Evolutionary conservation across 352 stramenopile genomes (phyloP).

Genomic region (Globisporangium recalcitrans): DNA sequence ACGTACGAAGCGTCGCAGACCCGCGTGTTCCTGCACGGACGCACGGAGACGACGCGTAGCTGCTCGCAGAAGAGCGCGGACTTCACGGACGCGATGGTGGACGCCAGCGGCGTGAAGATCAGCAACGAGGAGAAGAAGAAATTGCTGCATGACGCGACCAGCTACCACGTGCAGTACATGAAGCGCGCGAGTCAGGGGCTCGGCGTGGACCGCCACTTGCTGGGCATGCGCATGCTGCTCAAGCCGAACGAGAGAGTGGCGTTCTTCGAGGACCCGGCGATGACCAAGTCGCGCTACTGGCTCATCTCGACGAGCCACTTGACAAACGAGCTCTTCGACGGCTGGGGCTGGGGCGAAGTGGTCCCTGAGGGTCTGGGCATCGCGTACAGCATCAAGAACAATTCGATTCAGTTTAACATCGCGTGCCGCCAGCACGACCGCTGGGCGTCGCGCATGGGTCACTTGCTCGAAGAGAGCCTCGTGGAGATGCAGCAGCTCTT

Average conservation of each 20-base stretch:
- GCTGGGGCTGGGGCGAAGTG: slow-evolving; percentile 81
- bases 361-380: slow-evolving; percentile 75
- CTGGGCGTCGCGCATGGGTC: slow-evolving; percentile 56
- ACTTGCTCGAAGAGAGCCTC: slow-evolving; percentile 71
- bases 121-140: slow-evolving; percentile 35
- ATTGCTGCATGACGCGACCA: slow-evolving; percentile 36
- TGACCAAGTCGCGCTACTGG: slow-evolving; percentile 66
- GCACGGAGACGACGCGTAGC: slow-evolving; percentile 89
- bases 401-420: slow-evolving; percentile 83
- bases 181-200: slow-evolving; percentile 58
- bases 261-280: slow-evolving; percentile 70
- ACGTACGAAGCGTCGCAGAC: slow-evolving; percentile 96
- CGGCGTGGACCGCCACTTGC: slow-evolving; percentile 93
- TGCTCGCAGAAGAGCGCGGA: slow-evolving; percentile 74
- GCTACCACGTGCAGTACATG: slow-evolving; percentile 63
- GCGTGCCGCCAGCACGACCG: slow-evolving; percentile 50
- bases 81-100: slow-evolving; percentile 86
- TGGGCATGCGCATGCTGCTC: slow-evolving; percentile 81
- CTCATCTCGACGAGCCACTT: slow-evolving; percentile 78
- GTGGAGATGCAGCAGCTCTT: slow-evolving; percentile 79
- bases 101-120: slow-evolving; percentile 25
- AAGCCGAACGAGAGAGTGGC: slow-evolving; percentile 40
- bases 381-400: slow-evolving; percentile 76
- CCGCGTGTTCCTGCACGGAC: slow-evolving; percentile 91
- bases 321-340: slow-evolving; percentile 79